Conservation (phyloP, 371 early-diverging fungal genomes). For the Fennellomyces sp. region DNA sequence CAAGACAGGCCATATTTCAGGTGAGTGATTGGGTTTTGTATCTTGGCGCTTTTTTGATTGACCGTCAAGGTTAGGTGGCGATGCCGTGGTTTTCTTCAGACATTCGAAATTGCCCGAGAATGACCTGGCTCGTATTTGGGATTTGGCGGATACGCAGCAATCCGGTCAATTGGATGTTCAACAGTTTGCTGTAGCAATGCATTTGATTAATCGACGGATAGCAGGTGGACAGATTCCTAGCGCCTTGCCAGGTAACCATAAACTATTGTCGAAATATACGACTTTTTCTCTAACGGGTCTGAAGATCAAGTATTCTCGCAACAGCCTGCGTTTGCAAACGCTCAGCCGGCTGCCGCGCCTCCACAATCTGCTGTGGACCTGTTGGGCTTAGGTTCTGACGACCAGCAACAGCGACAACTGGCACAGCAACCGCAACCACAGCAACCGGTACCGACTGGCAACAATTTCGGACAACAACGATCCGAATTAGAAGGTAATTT, state of each 20-base stretch:
- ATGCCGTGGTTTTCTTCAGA: slow-evolving; percentile 75
- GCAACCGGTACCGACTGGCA: slow-evolving; percentile 8
- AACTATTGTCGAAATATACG: background rate
- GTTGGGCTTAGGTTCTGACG: slow-evolving; percentile 17
- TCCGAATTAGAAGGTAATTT: slow-evolving; percentile 19
- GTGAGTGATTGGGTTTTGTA: slow-evolving; percentile 1
- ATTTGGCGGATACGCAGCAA: slow-evolving; percentile 54
- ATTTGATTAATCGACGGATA: slow-evolving; percentile 58
- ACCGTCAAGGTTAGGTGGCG: slow-evolving; percentile 46
- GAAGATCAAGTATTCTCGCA: background rate
- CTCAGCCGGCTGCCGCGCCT: background rate
- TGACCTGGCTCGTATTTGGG: slow-evolving; percentile 77
- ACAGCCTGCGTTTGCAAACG: slow-evolving; percentile 6
- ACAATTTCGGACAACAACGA: slow-evolving; percentile 4
- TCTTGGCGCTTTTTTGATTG: background rate
- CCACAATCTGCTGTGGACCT: slow-evolving; percentile 17
- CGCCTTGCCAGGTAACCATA: slow-evolving; percentile 12
- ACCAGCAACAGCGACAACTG: slow-evolving; percentile 4
- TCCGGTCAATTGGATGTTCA: slow-evolving; percentile 46
- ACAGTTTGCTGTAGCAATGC: slow-evolving; percentile 68
- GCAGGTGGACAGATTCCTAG: slow-evolving; percentile 47
- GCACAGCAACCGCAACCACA: slow-evolving; percentile 10
- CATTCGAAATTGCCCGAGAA: slow-evolving; percentile 73
- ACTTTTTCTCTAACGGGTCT: background rate
- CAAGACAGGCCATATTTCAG: slow-evolving; percentile 33